phyloP scores from a whole-genome alignment of 192 early-diverging fungal species.

The Backusella parvicylindrica region DNA sequence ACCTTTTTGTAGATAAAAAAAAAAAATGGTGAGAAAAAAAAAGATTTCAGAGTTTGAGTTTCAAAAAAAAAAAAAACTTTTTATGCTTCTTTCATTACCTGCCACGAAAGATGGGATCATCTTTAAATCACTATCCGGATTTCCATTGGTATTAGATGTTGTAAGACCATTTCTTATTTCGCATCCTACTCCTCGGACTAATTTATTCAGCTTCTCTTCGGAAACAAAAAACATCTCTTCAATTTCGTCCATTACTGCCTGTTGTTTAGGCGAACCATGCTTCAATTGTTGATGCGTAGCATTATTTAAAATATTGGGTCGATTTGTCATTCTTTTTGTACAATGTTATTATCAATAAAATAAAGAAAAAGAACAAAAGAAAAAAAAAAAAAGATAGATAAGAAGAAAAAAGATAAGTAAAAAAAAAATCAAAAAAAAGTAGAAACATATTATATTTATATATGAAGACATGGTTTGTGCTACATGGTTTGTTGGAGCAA shows the following conservation, averaged over 20 bases:
- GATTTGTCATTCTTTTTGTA: neutral
- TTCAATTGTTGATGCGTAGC: neutral
- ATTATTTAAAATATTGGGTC: neutral
- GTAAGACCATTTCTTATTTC: constrained; percentile 51
- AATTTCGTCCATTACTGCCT: neutral
- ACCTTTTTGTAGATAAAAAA: constrained; percentile 50
- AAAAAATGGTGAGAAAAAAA: neutral
- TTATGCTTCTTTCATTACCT: constrained; percentile 30
- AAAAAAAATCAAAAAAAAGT: neutral
- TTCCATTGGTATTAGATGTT: constrained; percentile 24
- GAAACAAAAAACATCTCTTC: constrained; percentile 6
- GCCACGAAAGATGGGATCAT: constrained; percentile 92
- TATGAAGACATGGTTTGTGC: neutral
- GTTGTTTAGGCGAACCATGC: neutral
- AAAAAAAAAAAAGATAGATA: neutral
- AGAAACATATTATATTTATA: neutral
- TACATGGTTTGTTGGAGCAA: neutral
- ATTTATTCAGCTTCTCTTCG: constrained; percentile 9
- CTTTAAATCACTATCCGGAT: constrained; percentile 37
- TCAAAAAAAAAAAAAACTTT: neutral
- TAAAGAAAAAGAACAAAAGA: neutral
- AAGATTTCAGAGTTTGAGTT: neutral
- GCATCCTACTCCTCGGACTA: constrained; percentile 44
- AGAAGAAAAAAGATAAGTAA: neutral
- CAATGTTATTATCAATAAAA: neutral